Conservation (phyloP, 306 rosid species). For the Casuarina equisetifolia region DNA sequence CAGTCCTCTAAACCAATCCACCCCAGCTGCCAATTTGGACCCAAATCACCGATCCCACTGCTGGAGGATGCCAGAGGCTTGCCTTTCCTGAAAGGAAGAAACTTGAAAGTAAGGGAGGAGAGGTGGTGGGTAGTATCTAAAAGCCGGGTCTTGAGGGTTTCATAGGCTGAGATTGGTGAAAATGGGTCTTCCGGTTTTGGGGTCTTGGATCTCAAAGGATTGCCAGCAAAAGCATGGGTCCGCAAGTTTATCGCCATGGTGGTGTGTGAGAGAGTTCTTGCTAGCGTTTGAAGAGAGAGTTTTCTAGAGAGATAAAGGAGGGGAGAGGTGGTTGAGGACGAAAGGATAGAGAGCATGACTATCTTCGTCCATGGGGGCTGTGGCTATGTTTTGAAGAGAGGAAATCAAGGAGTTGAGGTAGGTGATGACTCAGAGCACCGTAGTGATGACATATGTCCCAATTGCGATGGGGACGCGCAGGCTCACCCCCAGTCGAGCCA, state of each 20-base stretch:
- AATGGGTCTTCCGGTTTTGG: slow-evolving; percentile 43
- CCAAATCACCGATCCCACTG: slow-evolving; percentile 25
- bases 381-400: slow-evolving; percentile 13
- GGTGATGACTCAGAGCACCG: slow-evolving; percentile 15
- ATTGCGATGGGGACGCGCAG: background rate
- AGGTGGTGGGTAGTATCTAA: slow-evolving; percentile 29
- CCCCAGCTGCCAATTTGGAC: slow-evolving; percentile 69
- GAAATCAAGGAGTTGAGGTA: background rate
- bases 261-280: slow-evolving; percentile 26
- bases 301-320: slow-evolving; percentile 22
- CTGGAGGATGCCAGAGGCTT: slow-evolving; percentile 58
- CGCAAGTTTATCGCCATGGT: slow-evolving; percentile 57
- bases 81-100: slow-evolving; percentile 72
- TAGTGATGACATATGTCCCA: slow-evolving; percentile 29
- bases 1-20: slow-evolving; percentile 66
- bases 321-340: slow-evolving; percentile 25
- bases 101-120: slow-evolving; percentile 59
- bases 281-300: slow-evolving; percentile 10
- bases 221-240: slow-evolving; percentile 65
- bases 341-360: slow-evolving; percentile 32
- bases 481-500: background rate
- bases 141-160: slow-evolving; percentile 58
- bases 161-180: slow-evolving; percentile 59
- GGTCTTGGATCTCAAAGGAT: slow-evolving; percentile 56
- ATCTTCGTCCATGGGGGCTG: slow-evolving; percentile 25